These are phyloP conservation scores for Taxawa tesnikishii DNA, from an alignment of 2,329 filamentous ascomycete genomes.

Conservation along the genomic window DNA sequence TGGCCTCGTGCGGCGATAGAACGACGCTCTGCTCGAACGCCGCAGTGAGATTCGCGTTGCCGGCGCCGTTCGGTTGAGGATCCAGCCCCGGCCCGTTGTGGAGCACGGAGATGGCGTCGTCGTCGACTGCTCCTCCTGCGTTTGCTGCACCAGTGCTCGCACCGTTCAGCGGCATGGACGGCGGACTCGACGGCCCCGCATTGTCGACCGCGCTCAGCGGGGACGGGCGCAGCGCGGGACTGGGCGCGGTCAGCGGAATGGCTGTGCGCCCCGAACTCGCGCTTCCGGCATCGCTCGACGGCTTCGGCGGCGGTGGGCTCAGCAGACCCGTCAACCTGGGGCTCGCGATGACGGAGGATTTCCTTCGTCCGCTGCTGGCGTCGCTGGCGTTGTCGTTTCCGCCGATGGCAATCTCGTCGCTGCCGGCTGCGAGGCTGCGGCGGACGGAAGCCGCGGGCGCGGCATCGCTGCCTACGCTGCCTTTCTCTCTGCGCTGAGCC, in stretches of 20 bases:
- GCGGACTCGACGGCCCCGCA: background rate
- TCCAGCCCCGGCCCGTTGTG: too few relatives aligned
- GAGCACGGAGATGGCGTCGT: too few relatives aligned
- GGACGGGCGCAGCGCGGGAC: background rate
- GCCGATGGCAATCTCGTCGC: background rate
- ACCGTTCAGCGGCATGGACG: conserved; percentile 1
- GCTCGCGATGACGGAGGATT: background rate
- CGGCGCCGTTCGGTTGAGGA: too few relatives aligned
- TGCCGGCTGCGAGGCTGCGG: background rate
- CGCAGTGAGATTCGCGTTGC: too few relatives aligned
- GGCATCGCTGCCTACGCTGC: background rate
- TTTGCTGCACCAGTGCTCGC: conserved; percentile 3
- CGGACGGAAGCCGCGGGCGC: background rate
- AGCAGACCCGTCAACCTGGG: background rate
- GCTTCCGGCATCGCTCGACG: conserved; percentile 4
- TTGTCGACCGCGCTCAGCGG: background rate
- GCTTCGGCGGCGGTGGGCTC: background rate
- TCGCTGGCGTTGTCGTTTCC: background rate
- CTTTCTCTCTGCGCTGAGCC: background rate
- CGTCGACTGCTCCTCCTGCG: too few relatives aligned
- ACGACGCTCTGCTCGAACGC: conserved; percentile 6
- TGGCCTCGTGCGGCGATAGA: conserved; percentile 8
- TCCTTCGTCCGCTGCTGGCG: background rate
- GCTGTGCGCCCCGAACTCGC: conserved; percentile 4
- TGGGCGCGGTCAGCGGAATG: background rate